These are phyloP conservation scores for Aspergillus novofumigatus DNA, from an alignment of 2,329 filamentous ascomycete species.

Conservation along the genomic window DNA sequence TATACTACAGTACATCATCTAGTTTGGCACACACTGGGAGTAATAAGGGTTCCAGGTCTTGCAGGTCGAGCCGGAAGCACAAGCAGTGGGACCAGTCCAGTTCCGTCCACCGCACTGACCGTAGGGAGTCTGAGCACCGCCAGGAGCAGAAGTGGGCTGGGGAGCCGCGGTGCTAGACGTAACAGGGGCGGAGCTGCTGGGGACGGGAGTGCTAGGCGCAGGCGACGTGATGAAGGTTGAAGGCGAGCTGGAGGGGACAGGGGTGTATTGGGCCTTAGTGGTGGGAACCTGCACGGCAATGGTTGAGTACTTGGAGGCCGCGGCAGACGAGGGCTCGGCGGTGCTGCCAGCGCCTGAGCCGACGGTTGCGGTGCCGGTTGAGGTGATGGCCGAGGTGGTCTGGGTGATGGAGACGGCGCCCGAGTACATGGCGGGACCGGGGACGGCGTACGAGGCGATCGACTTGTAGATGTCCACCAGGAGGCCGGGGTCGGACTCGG, in stretches of 20 bases:
- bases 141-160: neutral
- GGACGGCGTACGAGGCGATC: constrained; percentile 11
- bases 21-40: neutral
- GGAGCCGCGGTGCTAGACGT: neutral
- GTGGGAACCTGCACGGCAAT: no score
- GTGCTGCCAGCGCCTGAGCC: neutral
- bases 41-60: neutral
- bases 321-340: neutral
- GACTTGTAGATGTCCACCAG: constrained; percentile 51
- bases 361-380: neutral
- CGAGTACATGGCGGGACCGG: constrained; percentile 13
- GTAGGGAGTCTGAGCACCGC: neutral
- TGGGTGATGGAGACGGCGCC: constrained; percentile 11
- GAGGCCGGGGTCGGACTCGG: constrained; percentile 52
- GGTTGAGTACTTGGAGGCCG: neutral
- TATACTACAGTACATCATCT: no score
- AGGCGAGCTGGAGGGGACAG: no score
- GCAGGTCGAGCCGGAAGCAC: neutral
- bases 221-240: no score
- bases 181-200: neutral
- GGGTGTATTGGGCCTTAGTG: no score
- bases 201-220: neutral
- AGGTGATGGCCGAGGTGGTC: constrained; percentile 12
- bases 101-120: neutral
- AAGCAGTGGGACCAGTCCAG: neutral